phyloP scores from a whole-genome alignment of 169 alveolate species.

The Toxoplasma gondii region DNA sequence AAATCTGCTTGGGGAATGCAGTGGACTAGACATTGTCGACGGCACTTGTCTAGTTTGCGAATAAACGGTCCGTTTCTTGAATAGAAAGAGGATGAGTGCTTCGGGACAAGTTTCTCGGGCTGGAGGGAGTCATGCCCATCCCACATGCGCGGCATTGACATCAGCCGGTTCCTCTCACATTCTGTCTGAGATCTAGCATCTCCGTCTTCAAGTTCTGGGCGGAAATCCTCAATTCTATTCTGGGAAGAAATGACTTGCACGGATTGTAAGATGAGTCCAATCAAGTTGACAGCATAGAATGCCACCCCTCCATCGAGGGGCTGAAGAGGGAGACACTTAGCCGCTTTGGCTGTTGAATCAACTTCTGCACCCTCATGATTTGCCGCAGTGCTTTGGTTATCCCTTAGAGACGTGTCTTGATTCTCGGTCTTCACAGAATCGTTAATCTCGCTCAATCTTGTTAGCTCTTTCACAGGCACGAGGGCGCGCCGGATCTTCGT shows the following conservation, averaged over 20 bases:
- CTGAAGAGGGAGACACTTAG: background rate
- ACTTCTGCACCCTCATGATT: background rate
- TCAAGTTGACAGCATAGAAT: background rate
- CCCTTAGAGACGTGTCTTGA: background rate
- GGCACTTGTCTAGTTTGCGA: background rate
- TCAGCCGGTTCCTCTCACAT: background rate
- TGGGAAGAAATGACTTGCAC: background rate
- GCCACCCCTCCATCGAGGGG: background rate
- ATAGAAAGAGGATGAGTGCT: too few relatives aligned
- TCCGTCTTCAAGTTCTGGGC: background rate
- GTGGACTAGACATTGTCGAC: background rate
- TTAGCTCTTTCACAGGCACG: conserved; percentile 11
- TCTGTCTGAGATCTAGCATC: background rate
- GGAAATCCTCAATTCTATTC: background rate
- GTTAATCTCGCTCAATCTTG: background rate
- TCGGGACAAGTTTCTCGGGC: too few relatives aligned
- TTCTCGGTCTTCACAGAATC: background rate
- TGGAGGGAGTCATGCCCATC: background rate
- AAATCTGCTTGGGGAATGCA: background rate
- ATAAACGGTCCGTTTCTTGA: too few relatives aligned
- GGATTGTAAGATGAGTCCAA: background rate
- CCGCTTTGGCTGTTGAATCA: background rate
- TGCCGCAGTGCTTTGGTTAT: background rate
- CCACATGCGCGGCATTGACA: background rate
- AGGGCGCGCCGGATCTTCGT: background rate